phyloP scores from a whole-genome alignment of 129 eudicot genomes.

The Lactuca saligna region DNA sequence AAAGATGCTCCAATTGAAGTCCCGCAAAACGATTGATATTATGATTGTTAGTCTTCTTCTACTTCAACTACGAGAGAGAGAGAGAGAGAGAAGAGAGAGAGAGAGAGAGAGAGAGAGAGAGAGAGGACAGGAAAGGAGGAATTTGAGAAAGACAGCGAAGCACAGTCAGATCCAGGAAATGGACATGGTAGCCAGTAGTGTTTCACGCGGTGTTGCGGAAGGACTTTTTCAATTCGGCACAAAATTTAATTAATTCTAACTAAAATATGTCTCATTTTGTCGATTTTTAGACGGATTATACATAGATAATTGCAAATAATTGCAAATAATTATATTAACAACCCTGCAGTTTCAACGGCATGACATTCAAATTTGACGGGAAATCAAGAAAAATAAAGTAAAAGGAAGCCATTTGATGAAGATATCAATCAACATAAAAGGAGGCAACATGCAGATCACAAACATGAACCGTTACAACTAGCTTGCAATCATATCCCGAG shows the following conservation, averaged over 20 bases:
- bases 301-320: too few relatives aligned
- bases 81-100: not conserved
- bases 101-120: slow-evolving; percentile 3
- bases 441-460: too few relatives aligned
- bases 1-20: not conserved
- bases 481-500: too few relatives aligned
- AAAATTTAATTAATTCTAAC: not conserved
- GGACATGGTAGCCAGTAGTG: slow-evolving; percentile 23
- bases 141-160: slow-evolving; percentile 27
- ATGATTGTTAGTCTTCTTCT: not conserved
- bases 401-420: too few relatives aligned
- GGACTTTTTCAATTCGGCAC: slow-evolving; percentile 12
- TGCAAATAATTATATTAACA: too few relatives aligned
- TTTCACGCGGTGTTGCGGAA: slow-evolving; percentile 19
- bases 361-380: too few relatives aligned
- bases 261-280: not conserved
- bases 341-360: too few relatives aligned
- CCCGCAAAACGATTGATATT: not conserved
- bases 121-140: not conserved
- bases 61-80: not conserved
- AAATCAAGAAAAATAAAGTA: too few relatives aligned
- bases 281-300: too few relatives aligned
- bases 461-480: too few relatives aligned
- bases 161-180: slow-evolving; percentile 28
- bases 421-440: too few relatives aligned